phyloP scores from a whole-genome alignment of 192 early-diverging fungal species.

The Kickxella alabastrina region DNA sequence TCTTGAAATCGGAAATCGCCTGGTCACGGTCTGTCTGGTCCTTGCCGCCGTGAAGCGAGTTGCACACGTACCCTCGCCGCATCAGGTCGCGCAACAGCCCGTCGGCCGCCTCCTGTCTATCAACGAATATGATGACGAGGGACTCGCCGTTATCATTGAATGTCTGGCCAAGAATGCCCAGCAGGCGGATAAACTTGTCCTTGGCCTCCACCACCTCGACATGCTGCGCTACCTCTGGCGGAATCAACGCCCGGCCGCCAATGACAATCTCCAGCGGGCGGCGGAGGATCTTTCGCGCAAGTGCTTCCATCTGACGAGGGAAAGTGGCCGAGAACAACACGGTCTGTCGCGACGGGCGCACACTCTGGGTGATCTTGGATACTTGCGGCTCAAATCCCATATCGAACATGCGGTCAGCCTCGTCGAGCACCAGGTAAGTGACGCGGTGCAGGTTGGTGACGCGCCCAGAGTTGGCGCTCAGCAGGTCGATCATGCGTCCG shows the following conservation, averaged over 20 bases:
- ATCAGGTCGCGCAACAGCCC: slow-evolving; percentile 79
- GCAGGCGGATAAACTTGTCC: slow-evolving; percentile 80
- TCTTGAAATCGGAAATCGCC: slow-evolving; percentile 93
- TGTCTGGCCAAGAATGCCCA: slow-evolving; percentile 83
- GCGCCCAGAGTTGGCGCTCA: slow-evolving; percentile 81
- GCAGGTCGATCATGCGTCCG: slow-evolving; percentile 83
- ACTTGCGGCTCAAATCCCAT: slow-evolving; percentile 99
- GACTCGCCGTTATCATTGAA: slow-evolving; percentile 69
- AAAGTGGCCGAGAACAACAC: slow-evolving; percentile 95
- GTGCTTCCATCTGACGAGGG: slow-evolving; percentile 91
- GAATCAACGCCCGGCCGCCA: slow-evolving; percentile 87
- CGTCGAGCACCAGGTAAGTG: slow-evolving; percentile 95
- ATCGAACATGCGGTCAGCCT: slow-evolving; percentile 97
- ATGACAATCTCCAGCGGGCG: slow-evolving; percentile 93
- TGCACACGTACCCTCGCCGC: slow-evolving; percentile 79
- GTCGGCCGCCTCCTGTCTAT: slow-evolving; percentile 94
- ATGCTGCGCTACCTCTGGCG: slow-evolving; percentile 80
- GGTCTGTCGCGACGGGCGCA: slow-evolving; percentile 81
- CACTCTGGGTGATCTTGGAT: slow-evolving; percentile 91
- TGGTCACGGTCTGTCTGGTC: slow-evolving; percentile 87
- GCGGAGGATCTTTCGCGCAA: slow-evolving; percentile 87
- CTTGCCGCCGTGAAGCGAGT: slow-evolving; percentile 94
- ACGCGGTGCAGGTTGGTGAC: slow-evolving; percentile 85
- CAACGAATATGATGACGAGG: slow-evolving; percentile 87
- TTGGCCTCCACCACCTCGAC: slow-evolving; percentile 79